These are phyloP conservation scores for Niveomyces coronatus DNA, from an alignment of 2,329 filamentous ascomycete species.

Conservation along the genomic window DNA sequence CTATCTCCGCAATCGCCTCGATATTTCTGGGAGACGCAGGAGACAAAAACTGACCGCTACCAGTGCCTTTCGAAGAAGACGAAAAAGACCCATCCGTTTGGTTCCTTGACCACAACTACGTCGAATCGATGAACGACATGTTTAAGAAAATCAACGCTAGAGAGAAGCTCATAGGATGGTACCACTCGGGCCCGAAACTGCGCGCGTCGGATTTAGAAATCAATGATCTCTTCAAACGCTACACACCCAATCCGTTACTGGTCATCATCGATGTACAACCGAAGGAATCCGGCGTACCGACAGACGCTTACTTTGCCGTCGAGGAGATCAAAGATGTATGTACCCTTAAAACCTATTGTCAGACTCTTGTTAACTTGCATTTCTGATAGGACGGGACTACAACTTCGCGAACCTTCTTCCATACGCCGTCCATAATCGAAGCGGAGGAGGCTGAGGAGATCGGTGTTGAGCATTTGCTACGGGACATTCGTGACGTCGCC, in stretches of 20 bases:
- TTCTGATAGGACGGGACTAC: conserved; percentile 91
- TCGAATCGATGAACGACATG: conserved; percentile 99
- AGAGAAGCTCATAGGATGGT: conserved; percentile 99
- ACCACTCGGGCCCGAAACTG: conserved; percentile 95
- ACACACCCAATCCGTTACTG: conserved; percentile 89
- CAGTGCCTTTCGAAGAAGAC: conserved; percentile 97
- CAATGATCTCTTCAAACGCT: conserved; percentile 99
- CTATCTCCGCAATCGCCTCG: too few species aligned
- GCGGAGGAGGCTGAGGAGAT: conserved; percentile 99
- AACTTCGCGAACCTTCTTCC: conserved; percentile 93
- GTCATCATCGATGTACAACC: conserved; percentile 98
- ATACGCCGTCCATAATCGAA: conserved; percentile 96
- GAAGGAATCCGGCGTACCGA: conserved; percentile 94
- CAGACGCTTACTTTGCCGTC: conserved; percentile 97
- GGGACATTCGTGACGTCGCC: conserved; percentile 95
- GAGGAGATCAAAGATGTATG: conserved; percentile 98
- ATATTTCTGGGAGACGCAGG: background rate
- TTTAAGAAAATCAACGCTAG: conserved; percentile 99
- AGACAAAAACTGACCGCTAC: conserved; percentile 12
- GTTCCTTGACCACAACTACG: conserved; percentile 99
- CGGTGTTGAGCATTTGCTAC: conserved; percentile 91
- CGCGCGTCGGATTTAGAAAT: conserved; percentile 95
- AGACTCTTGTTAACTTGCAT: conserved; percentile 4
- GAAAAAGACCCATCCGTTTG: conserved; percentile 97
- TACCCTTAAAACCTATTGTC: too few species aligned